Conservation (phyloP, 2,329 filamentous ascomycete species). For the Parastagonospora avenae region DNA sequence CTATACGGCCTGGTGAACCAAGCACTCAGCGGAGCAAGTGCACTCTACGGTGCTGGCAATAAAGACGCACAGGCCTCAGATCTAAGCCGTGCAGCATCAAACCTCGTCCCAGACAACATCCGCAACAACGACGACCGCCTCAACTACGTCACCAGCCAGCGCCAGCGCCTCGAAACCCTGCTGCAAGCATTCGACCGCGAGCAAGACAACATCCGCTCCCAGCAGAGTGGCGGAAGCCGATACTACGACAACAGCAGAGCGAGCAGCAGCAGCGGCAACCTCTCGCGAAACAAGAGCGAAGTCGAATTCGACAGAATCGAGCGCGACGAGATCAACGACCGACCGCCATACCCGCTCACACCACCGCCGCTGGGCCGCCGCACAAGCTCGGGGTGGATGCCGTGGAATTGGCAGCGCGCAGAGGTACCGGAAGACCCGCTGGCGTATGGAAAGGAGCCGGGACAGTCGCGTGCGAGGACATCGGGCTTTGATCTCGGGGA, state of each 20-base stretch:
- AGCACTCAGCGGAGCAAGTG: slow-evolving; percentile 69
- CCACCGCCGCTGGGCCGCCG: slow-evolving; percentile 37
- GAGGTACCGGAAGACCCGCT: slow-evolving; percentile 37
- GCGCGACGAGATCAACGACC: slow-evolving; percentile 62
- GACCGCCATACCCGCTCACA: slow-evolving; percentile 46
- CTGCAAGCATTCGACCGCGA: slow-evolving; percentile 81
- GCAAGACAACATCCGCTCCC: slow-evolving; percentile 63
- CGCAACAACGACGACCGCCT: slow-evolving; percentile 69
- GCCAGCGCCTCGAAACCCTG: slow-evolving; percentile 75
- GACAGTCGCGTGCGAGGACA: slow-evolving; percentile 28
- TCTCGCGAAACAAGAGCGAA: slow-evolving; percentile 84
- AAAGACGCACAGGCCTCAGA: slow-evolving; percentile 54
- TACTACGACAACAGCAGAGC: slow-evolving; percentile 44
- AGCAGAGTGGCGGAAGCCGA: slow-evolving; percentile 49
- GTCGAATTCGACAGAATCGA: slow-evolving; percentile 90
- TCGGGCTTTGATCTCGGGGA: slow-evolving; percentile 41
- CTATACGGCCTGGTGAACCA: slow-evolving; percentile 79
- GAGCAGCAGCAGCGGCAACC: slow-evolving; percentile 43
- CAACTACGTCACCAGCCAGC: slow-evolving; percentile 77
- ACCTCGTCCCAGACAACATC: slow-evolving; percentile 73
- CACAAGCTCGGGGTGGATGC: slow-evolving; percentile 54
- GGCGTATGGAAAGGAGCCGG: slow-evolving; percentile 40
- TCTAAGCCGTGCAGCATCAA: slow-evolving; percentile 60
- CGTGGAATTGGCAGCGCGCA: slow-evolving; percentile 54
- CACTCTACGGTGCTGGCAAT: slow-evolving; percentile 48